phyloP scores from a whole-genome alignment of 441 rosid species.

The Brassica balearica region DNA sequence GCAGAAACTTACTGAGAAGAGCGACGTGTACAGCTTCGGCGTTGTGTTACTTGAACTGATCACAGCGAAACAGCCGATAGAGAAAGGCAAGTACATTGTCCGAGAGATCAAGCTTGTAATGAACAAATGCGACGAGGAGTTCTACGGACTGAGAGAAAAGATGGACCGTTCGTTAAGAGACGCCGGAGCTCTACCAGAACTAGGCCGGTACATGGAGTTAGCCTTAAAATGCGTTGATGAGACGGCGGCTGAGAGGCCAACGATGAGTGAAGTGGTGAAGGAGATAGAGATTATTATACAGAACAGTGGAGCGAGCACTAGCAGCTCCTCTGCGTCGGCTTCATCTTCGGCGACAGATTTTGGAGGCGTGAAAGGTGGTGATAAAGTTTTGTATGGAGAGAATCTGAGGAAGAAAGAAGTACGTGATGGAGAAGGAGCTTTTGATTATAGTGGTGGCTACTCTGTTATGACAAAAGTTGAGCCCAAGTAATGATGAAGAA shows the following conservation, averaged over 20 bases:
- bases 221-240: constrained; percentile 90
- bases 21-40: constrained; percentile 97
- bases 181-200: constrained; percentile 55
- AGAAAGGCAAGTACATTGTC: constrained; percentile 90
- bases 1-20: constrained; percentile 93
- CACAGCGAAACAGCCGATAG: constrained; percentile 86
- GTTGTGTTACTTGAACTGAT: constrained; percentile 91
- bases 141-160: constrained; percentile 68
- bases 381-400: constrained; percentile 64
- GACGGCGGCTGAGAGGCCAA: constrained; percentile 83
- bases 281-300: constrained; percentile 79
- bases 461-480: constrained; percentile 62
- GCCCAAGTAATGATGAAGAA: constrained; percentile 50
- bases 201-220: constrained; percentile 69
- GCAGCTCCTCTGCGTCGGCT: constrained; percentile 80
- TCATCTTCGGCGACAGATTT: constrained; percentile 87
- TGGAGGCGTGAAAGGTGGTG: constrained; percentile 57
- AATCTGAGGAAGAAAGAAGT: constrained; percentile 45
- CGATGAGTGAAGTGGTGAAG: constrained; percentile 95
- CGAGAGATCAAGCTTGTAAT: constrained; percentile 63
- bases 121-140: constrained; percentile 68
- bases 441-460: constrained; percentile 81
- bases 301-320: constrained; percentile 71
- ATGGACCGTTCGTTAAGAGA: constrained; percentile 72
- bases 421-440: constrained; percentile 51